Evolutionary conservation across 192 early-diverging fungal genomes (phyloP).

Genomic region (Rhizophagus clarus): DNA sequence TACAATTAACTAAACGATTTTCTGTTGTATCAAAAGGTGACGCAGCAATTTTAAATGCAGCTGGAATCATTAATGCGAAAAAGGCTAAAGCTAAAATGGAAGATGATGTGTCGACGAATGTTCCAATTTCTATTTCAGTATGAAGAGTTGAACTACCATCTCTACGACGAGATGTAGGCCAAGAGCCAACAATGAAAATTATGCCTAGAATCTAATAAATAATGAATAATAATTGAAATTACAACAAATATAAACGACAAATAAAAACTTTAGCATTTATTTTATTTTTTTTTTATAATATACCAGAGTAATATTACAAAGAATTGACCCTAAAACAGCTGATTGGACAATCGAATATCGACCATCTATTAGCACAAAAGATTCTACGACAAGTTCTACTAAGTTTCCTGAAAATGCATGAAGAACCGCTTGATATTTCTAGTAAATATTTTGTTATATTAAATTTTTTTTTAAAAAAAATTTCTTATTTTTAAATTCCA

Average conservation of each 20-base stretch:
- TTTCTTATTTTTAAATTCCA: background rate
- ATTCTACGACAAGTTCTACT: constrained; percentile 40
- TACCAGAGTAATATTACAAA: constrained; percentile 89
- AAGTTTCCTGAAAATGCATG: constrained; percentile 45
- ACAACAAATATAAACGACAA: background rate
- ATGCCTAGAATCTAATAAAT: constrained; percentile 59
- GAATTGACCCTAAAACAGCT: constrained; percentile 82
- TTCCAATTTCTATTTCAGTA: background rate
- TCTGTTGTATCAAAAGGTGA: background rate
- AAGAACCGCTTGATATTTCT: constrained; percentile 31
- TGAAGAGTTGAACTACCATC: constrained; percentile 38
- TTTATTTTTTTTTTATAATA: background rate
- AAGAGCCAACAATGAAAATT: constrained; percentile 76
- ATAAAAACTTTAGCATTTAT: background rate
- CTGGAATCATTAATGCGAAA: constrained; percentile 61
- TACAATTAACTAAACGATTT: constrained; percentile 15
- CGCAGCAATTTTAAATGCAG: constrained; percentile 57
- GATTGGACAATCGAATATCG: constrained; percentile 40
- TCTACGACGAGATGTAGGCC: constrained; percentile 43
- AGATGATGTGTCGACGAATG: constrained; percentile 59
- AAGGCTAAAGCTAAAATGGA: constrained; percentile 60
- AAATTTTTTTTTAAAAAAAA: background rate
- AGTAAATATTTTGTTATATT: background rate
- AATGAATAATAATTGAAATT: background rate
- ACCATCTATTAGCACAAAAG: constrained; percentile 35